Evolutionary conservation across 495 filamentous ascomycete species (phyloP).

Genomic region (Aspergillus leporis): DNA sequence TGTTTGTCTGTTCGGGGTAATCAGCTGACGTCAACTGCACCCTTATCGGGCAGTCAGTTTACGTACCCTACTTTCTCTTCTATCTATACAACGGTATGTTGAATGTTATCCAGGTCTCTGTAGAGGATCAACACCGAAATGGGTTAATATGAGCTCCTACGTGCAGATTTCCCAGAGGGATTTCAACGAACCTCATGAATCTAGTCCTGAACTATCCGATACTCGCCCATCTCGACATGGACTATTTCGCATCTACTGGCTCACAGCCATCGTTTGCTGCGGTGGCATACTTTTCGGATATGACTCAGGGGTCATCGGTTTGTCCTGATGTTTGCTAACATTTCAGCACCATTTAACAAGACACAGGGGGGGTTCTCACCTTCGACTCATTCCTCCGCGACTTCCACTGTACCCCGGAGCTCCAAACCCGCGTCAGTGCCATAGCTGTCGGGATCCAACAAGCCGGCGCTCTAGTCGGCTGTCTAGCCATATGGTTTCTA

Average conservation of each 20-base stretch:
- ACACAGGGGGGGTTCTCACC: conserved; percentile 46
- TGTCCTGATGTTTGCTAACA: background rate
- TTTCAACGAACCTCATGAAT: background rate
- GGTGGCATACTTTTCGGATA: conserved; percentile 47
- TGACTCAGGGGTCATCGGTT: conserved; percentile 49
- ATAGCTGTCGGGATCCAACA: conserved; percentile 51
- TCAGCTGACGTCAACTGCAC: conserved; percentile 9
- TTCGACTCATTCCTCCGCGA: conserved; percentile 47
- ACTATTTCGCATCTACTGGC: conserved; percentile 51
- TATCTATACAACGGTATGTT: background rate
- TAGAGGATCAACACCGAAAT: background rate
- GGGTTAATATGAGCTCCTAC: conserved; percentile 5
- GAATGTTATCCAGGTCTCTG: no score
- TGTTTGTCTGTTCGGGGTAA: conserved; percentile 2
- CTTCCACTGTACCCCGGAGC: conserved; percentile 36
- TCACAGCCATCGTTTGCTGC: conserved; percentile 49
- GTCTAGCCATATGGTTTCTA: conserved; percentile 52
- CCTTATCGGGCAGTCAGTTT: conserved; percentile 9
- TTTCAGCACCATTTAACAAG: background rate
- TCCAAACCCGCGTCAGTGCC: conserved; percentile 42
- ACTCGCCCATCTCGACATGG: conserved; percentile 1
- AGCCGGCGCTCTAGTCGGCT: conserved; percentile 47
- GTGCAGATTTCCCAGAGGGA: conserved; percentile 7
- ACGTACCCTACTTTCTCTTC: background rate
- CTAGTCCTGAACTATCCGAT: background rate